Base-by-base conservation (phyloP, 2,329 filamentous ascomycete species). In the Ophiostoma australiae region DNA sequence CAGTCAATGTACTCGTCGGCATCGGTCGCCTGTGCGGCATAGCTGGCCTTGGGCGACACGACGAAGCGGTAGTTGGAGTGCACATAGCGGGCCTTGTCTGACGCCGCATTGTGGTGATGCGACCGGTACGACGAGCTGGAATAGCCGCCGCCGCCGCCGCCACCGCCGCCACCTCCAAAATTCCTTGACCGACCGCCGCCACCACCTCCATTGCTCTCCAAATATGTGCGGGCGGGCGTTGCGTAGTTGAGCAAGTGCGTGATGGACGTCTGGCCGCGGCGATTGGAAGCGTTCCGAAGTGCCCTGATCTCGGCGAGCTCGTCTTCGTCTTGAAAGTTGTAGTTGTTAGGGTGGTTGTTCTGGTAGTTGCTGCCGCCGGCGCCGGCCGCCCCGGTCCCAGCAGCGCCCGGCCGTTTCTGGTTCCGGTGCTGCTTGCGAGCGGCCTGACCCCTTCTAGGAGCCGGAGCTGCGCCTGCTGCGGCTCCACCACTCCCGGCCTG, bases 31-130 rank as follows among this genome's bases (percentile, higher is more conserved):
- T 98, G 93, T 6, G 87, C 86, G 72, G 87, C 85, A 78, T 98
- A 99, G 76, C 90, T 87, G 72, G 89, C 90, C 71, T 88, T 85
- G 3, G 95, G 94, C 72, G 92, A 90, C 69, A 99, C 94, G 72
- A 99, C 91, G 79, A 99, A 99, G 71, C 95, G 91, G 78, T 99
- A 99, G 80, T 99, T 99, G 74, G 95, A 93, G 79, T 99, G 94
- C 20, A 99, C 86, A 71, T 86, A 94, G 84, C 91, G 89, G 72
- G 94, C 91, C 82, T 98, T 98, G 80, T 99, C 95, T 63, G 89
- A 87, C 17, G 92, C 89, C 15, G 55, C 69, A 65, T 67, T 69
- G 80, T 97, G 93, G 79, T 97, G 92, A 35, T 94, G 93, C 48
- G 93, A 97, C 71, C 91, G 87, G 76, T 87, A 85, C 48, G 87